A percentile compares a stretch with the other conserved stretches of the same genome.
Conservation (phyloP, 2,329 filamentous ascomycete species). For the Cordyceps fumosorosea region DNA sequence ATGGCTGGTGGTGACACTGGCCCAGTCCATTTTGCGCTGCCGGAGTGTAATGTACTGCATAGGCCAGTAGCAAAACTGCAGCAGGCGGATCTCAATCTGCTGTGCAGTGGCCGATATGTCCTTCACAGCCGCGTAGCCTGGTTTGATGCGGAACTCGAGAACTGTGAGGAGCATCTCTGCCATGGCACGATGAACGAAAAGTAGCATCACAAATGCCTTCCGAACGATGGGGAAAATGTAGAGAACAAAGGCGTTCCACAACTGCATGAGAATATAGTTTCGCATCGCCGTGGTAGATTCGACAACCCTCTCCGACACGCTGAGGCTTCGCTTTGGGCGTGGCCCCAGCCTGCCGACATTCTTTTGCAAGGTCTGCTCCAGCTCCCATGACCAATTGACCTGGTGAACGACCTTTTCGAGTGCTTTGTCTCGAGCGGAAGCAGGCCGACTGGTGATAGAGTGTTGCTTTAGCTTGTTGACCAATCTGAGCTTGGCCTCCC, state of each 20-base stretch:
- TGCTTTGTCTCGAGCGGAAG: slow-evolving; percentile 76
- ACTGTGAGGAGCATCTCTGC: slow-evolving; percentile 74
- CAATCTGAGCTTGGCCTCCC: slow-evolving; percentile 57
- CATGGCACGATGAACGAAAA: slow-evolving; percentile 72
- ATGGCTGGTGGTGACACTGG: slow-evolving; percentile 89
- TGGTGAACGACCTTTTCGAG: slow-evolving; percentile 80
- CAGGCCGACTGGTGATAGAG: slow-evolving; percentile 68
- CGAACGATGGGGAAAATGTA: slow-evolving; percentile 76
- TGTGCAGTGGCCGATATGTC: slow-evolving; percentile 95
- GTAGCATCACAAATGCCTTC: slow-evolving; percentile 64
- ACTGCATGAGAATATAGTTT: slow-evolving; percentile 61
- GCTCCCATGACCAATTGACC: slow-evolving; percentile 91
- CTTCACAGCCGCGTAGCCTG: slow-evolving; percentile 78
- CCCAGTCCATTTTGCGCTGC: slow-evolving; percentile 87
- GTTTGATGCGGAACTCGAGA: slow-evolving; percentile 77
- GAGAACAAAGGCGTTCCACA: slow-evolving; percentile 64
- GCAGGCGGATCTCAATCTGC: slow-evolving; percentile 91
- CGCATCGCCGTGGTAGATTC: slow-evolving; percentile 85
- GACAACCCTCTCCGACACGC: slow-evolving; percentile 89
- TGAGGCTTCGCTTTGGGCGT: slow-evolving; percentile 74
- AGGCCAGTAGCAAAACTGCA: slow-evolving; percentile 99
- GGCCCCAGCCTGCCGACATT: slow-evolving; percentile 82
- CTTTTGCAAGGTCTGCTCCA: slow-evolving; percentile 77
- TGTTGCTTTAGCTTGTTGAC: slow-evolving; percentile 85
- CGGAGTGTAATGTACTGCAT: slow-evolving; percentile 90